Percentiles rank a stretch among this genome's conserved stretches.
Conservation (phyloP, 2,329 filamentous ascomycete species). For the Penicillium corylophilum region DNA sequence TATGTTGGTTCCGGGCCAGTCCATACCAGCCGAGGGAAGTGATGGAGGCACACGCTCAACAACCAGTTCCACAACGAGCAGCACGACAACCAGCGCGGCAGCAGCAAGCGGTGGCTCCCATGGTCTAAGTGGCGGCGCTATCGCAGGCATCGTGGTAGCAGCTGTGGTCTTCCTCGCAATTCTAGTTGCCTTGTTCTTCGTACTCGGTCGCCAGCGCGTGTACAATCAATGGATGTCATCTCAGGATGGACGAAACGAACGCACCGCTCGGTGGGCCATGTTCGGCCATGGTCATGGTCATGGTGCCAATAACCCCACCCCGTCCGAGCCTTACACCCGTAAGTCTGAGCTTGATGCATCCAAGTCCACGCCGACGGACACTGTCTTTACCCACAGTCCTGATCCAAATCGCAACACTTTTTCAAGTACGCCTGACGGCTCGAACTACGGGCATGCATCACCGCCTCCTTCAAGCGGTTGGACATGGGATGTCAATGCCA, state of each 20-base stretch:
- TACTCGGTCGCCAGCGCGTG: conserved; percentile 36
- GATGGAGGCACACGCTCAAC: conserved; percentile 3
- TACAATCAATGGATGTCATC: conserved; percentile 37
- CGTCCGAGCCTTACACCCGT: conserved; percentile 8
- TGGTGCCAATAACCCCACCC: background rate
- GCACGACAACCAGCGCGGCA: conserved; percentile 6
- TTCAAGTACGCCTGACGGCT: conserved; percentile 1
- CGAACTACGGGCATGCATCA: conserved; percentile 1
- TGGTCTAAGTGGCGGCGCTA: conserved; percentile 49
- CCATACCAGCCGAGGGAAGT: conserved; percentile 51
- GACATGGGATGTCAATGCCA: conserved; percentile 19
- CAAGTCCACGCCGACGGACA: conserved; percentile 5
- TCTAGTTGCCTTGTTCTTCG: conserved; percentile 44
- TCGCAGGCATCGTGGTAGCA: conserved; percentile 61
- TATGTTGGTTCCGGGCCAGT: conserved; percentile 58
- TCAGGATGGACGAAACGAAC: conserved; percentile 31
- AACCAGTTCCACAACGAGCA: conserved; percentile 3
- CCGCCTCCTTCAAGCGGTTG: conserved; percentile 8
- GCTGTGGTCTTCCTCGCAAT: conserved; percentile 48
- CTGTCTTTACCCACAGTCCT: conserved; percentile 7
- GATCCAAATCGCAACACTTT: conserved; percentile 8
- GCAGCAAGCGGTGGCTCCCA: background rate
- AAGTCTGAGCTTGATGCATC: conserved; percentile 18
- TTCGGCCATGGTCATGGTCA: conserved; percentile 7
- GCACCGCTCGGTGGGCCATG: conserved; percentile 35